Conservation (phyloP, 1,139 yeast genomes). For the Suhomyces kunorum region DNA sequence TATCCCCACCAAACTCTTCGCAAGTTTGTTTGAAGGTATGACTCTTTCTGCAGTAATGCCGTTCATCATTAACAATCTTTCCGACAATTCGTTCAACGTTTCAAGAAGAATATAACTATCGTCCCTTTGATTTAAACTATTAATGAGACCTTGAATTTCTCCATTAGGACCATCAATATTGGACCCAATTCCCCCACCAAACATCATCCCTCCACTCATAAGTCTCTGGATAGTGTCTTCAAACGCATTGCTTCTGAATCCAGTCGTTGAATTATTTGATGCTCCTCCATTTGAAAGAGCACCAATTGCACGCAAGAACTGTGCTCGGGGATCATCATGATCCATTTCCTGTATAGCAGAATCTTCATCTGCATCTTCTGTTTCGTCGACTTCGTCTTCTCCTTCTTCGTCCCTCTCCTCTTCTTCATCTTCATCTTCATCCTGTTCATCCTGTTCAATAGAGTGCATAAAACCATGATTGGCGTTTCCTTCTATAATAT, state of each 20-base stretch:
- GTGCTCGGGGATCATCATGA: conserved; percentile 29
- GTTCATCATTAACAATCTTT: conserved; percentile 67
- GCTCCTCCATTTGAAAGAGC: conserved; percentile 17
- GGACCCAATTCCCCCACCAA: conserved; percentile 31
- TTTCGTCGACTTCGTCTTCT: conserved; percentile 19
- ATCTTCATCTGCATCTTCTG: conserved; percentile 21
- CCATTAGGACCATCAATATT: conserved; percentile 13
- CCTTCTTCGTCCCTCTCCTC: conserved; percentile 22
- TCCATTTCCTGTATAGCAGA: conserved; percentile 20
- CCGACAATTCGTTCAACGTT: conserved; percentile 63
- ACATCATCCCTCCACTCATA: conserved; percentile 36
- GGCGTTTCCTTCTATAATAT: background rate
- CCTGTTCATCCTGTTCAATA: conserved; percentile 16
- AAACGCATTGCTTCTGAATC: conserved; percentile 16
- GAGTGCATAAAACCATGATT: background rate
- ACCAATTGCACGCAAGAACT: conserved; percentile 32
- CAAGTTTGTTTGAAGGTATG: conserved; percentile 61
- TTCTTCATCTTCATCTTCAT: conserved; percentile 21
- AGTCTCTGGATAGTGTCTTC: conserved; percentile 41
- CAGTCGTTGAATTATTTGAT: background rate
- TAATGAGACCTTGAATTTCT: conserved; percentile 44
- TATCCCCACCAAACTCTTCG: conserved; percentile 57
- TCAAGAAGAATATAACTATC: conserved; percentile 55
- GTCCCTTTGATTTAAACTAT: conserved; percentile 44
- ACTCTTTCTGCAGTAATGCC: conserved; percentile 61